A percentile compares a stretch with the other conserved stretches of the same genome.
These are phyloP conservation scores for Trichoderma sp. DNA, from an alignment of 2,329 filamentous ascomycete genomes.

Conservation along the genomic window DNA sequence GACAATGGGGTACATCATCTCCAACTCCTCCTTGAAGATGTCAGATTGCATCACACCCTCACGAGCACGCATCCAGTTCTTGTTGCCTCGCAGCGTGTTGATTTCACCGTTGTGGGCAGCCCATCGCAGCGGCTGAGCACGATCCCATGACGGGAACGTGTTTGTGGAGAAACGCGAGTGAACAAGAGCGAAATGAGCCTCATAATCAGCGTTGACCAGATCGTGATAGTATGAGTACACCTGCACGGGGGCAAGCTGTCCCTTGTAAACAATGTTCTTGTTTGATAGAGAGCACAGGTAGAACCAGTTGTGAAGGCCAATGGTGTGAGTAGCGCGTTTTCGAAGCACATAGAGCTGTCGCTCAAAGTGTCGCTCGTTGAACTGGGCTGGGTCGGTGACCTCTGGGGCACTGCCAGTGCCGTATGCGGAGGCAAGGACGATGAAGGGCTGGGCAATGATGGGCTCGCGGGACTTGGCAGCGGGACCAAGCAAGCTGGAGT, in stretches of 20 bases:
- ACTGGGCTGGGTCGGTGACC: conserved; percentile 73
- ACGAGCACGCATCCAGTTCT: conserved; percentile 99
- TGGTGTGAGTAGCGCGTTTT: conserved; percentile 92
- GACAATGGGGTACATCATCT: conserved; percentile 88
- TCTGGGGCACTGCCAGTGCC: conserved; percentile 78
- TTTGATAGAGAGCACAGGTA: conserved; percentile 95
- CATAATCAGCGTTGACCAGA: conserved; percentile 93
- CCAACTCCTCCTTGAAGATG: conserved; percentile 88
- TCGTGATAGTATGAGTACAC: conserved; percentile 99
- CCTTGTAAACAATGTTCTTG: conserved; percentile 99
- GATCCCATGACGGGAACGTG: conserved; percentile 98
- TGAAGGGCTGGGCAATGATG: conserved; percentile 91
- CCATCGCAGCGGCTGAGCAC: conserved; percentile 94
- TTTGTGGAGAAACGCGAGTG: conserved; percentile 98
- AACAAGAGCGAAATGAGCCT: conserved; percentile 94
- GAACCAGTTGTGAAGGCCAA: conserved; percentile 98
- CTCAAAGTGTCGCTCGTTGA: conserved; percentile 86
- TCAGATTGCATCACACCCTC: conserved; percentile 94
- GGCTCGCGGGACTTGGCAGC: conserved; percentile 93
- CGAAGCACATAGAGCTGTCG: conserved; percentile 90
- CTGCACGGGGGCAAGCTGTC: conserved; percentile 89
- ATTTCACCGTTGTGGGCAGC: conserved; percentile 99
- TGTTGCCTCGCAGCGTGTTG: conserved; percentile 95
- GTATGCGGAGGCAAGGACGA: conserved; percentile 84
- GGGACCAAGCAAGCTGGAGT: conserved; percentile 89